Evolutionary conservation across 2,329 filamentous ascomycete genomes (phyloP), one percentile per base, ranked within the genome.

Genomic region (Aspergillus pseudotamarii): DNA sequence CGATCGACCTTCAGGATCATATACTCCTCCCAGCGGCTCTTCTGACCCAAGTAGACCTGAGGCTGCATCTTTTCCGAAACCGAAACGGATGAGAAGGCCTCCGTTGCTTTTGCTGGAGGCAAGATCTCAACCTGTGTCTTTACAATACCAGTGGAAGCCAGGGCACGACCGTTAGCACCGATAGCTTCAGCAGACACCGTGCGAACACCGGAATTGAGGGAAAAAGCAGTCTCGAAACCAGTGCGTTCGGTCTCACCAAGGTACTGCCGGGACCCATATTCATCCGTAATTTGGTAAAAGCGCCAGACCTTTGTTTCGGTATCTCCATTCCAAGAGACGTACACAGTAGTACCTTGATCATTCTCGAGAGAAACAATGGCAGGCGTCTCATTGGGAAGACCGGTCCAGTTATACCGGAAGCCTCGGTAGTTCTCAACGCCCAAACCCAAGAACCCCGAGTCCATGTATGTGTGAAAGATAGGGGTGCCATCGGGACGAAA

Each of bases 251-350:
- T 45, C 50, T 77, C 67, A n/a, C 73, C 75, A 53, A 76, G 51
- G 45, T 67, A 74, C 19, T 65, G 62, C 4, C 72, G 68, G 4
- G 72, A 73, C 14, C 65, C 72, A 54, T 66, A 67, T 10, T 63
- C 61, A 55, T 73, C 71, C 0, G 65, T 66, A 16, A 72, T 69
- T 4, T 78, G 79, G 69, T 81, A 85, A 68, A 87, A 85, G 30
- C 80, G 77, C 86, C 86, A 85, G 4, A 60, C 46, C 3, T 69
- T 73, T 0, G 80, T 82, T 68, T 82, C 79, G 0, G 82, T 85
- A 55, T 83, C 82, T 5, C 83, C 83, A 61, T 85, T 85, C 83
- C 83, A 85, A 5, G 82, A 86, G 2, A 86, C 84, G 71, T 84
- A 88, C n/a, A 81, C 72, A 10, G 77, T 74, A 10, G 71, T 74